These are phyloP conservation scores for Penicillium lividum DNA, from an alignment of 495 filamentous ascomycete genomes.

Conservation along the genomic window DNA sequence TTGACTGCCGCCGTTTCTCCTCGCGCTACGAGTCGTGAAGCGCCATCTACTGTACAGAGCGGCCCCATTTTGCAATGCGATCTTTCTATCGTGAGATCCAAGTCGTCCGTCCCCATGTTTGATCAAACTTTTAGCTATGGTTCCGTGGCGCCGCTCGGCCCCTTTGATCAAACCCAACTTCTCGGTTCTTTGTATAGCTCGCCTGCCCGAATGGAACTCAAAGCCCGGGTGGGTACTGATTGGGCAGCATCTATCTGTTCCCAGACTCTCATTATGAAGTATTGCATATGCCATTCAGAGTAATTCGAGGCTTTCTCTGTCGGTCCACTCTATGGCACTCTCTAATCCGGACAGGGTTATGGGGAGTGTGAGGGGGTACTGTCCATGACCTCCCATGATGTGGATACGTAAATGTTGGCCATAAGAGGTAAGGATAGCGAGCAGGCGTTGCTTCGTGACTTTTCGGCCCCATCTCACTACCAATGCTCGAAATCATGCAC, in stretches of 20 bases:
- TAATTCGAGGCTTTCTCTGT: background rate
- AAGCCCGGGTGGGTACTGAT: background rate
- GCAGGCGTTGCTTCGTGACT: background rate
- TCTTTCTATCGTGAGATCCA: background rate
- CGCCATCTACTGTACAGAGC: background rate
- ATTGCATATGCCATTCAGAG: background rate
- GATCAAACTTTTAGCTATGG: background rate
- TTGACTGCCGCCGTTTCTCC: slow-evolving; percentile 1
- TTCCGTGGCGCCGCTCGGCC: background rate
- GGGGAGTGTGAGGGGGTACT: no score
- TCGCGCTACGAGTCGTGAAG: slow-evolving; percentile 2
- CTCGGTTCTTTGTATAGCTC: background rate
- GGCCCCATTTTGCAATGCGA: background rate
- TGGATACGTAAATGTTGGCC: background rate
- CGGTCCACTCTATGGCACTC: background rate
- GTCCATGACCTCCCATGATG: background rate
- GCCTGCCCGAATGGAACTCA: background rate
- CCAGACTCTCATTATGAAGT: background rate
- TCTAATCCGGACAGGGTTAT: background rate
- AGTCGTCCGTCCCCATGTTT: background rate
- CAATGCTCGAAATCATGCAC: background rate
- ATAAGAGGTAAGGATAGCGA: background rate
- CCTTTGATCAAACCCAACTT: background rate
- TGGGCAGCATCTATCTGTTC: background rate
- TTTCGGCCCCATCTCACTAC: background rate